Base-by-base conservation (phyloP, 2,329 filamentous ascomycete genomes). In the Fusarium proliferatum region DNA sequence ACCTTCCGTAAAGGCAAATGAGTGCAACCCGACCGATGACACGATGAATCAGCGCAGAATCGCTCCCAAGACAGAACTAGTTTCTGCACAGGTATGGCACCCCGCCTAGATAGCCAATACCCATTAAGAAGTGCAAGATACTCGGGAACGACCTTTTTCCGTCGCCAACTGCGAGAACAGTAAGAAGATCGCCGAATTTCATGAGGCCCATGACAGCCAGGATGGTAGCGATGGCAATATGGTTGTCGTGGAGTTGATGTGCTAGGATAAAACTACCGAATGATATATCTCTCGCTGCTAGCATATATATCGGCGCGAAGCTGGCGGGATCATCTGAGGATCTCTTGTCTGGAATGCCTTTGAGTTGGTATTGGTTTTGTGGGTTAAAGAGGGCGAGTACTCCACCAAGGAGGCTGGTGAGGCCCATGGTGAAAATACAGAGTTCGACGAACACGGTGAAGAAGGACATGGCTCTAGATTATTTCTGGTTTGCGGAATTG, bases 161-260 rank as follows among this genome's bases (percentile, higher is more conserved):
- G 2, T 49, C 30, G 0, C 45, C 52, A 10, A 28, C 38, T 9
- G 33, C 9, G 12, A 61, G 19, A 10, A 61, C 17, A 9, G 51
- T 30, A 28, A 61, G 3, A 12, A 41, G 33, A 15, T 67, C 62
- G 9, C 52, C 39, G 2, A 67, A 16, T 19, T 52, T 67, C 16
- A 42, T 28, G 9, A 52, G n/a, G 16, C 52, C 17, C 52, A 67
- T 52, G 2, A 61, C n/a, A 12, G 26, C 62, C 19, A 67, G 7
- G 11, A 67, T 13, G 8, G 52, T 60, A 5, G 56, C 30, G 6
- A 67, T 30, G 4, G 64, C 62, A 2, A 3, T n/a, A 5, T 36
- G 21, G 3, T 67, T 61, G 9, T 61, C 45, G 16, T 17, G 15
- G 12, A 39, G 0, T 15, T 67, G 52, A 2, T 52, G 39, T 2